A percentile compares a stretch with the other conserved stretches of the same genome.
Evolutionary conservation across 441 rosid species (phyloP).

Genomic region (Erysimum cheiri): DNA sequence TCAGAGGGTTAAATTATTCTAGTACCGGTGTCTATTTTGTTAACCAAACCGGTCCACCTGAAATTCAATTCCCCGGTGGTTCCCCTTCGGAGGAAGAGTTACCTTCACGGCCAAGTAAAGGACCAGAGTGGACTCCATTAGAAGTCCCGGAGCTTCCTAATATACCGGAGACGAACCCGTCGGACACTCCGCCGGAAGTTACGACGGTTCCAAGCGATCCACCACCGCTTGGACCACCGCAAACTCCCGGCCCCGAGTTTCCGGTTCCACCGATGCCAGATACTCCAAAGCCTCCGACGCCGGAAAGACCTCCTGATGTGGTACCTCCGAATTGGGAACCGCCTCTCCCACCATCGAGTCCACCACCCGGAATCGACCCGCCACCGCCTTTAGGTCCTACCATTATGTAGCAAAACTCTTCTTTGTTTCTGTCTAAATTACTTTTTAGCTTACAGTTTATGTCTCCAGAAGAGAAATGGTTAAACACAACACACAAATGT

Average conservation of each 20-base stretch:
- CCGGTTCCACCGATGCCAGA: slow-evolving; percentile 42
- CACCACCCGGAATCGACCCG: slow-evolving; percentile 35
- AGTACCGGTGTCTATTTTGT: slow-evolving; percentile 8
- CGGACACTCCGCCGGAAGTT: slow-evolving; percentile 35
- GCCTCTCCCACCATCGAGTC: slow-evolving; percentile 29
- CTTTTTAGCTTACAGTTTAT: background rate
- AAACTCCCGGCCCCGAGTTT: slow-evolving; percentile 24
- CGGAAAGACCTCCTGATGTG: slow-evolving; percentile 26
- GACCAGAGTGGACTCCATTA: slow-evolving; percentile 33
- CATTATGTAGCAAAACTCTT: slow-evolving; percentile 16
- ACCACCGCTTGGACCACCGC: slow-evolving; percentile 39
- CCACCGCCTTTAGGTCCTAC: slow-evolving; percentile 42
- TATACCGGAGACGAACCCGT: slow-evolving; percentile 34
- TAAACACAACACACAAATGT: slow-evolving; percentile 9
- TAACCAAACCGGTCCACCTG: slow-evolving; percentile 40
- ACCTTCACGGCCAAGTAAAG: slow-evolving; percentile 38
- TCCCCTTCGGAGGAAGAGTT: slow-evolving; percentile 39
- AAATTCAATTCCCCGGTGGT: slow-evolving; percentile 37
- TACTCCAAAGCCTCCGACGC: slow-evolving; percentile 29
- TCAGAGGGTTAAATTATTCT: background rate
- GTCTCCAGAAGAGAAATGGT: background rate
- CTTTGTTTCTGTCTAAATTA: background rate
- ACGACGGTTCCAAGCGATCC: slow-evolving; percentile 31
- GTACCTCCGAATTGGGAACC: slow-evolving; percentile 42
- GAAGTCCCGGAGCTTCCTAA: slow-evolving; percentile 41